Base-by-base conservation (phyloP, 768 basidiomycete genomes). In the Russula virescens region DNA sequence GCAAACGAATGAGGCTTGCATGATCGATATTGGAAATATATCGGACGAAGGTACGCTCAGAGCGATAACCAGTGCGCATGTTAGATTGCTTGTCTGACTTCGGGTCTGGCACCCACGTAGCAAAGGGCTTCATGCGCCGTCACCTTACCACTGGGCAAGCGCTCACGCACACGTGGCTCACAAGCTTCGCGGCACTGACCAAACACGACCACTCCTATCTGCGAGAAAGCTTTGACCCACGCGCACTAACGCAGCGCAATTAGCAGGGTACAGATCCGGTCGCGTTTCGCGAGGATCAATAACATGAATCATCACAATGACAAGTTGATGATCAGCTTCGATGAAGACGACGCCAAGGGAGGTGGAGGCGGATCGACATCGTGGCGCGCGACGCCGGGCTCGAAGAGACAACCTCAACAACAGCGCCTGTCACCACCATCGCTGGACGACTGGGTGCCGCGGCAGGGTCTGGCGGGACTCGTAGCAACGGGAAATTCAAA, bases 11-110 rank as follows among this genome's bases (percentile, higher is more conserved):
- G 83, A 82, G 42, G 94, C 67, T 98, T 99, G 72, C 96, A 98
- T 67, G 91, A 94, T 31, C 81, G 86, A 40, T 99, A 94, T 65
- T 99, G 97, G 97, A 83, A 97, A 96, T 62, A 83, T 96, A 45
- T 91, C 89, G 2, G 70, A 77, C 3, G 81, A 87, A 75, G 92
- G 92, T 89, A 47, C 40, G 18, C 34, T 10, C 10, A 10, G 34
- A 10, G 10, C 10, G n/a, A n/a, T 10, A 35, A 35, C 10, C 34
- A 10, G 5, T 5, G 34, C 34, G 5, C 10, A 35, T 35, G 34
- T 5, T 5, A 10, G 10, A 5, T 5, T 35, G 34, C 10, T 35
- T 35, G 10, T 38, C 38, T 38, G 38, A 38, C 38, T 38, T 38
- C 10, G 38, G 10, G 38, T 14, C 38, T 11, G 8, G 13, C 38